These are phyloP conservation scores for Anaeromyces robustus DNA, from an alignment of 192 early-diverging fungal genomes.

Conservation along the genomic window DNA sequence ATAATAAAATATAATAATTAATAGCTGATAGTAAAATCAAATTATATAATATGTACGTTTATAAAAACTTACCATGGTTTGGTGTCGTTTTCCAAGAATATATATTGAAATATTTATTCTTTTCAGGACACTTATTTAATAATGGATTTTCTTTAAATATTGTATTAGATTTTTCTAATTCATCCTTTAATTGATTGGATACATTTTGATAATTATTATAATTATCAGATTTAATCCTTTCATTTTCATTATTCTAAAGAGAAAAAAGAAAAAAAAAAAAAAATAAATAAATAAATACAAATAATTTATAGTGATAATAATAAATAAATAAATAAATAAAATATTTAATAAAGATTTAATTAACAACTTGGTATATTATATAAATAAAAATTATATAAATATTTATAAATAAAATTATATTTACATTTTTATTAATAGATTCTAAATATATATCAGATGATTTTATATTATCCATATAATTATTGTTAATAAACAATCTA, in stretches of 20 bases:
- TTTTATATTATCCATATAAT: not conserved
- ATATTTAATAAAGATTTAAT: too few relatives aligned
- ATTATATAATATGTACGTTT: too few relatives aligned
- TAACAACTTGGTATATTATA: too few relatives aligned
- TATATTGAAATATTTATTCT: not conserved
- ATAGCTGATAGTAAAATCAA: too few relatives aligned
- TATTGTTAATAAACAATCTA: not conserved
- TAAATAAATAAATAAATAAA: too few relatives aligned
- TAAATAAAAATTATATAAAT: too few relatives aligned
- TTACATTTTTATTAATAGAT: not conserved
- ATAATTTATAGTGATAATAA: too few relatives aligned
- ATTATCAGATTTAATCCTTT: not conserved
- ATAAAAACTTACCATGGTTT: not conserved
- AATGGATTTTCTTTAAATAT: not conserved
- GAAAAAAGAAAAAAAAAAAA: not conserved
- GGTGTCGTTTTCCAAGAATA: not conserved
- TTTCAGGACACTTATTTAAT: not conserved
- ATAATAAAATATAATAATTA: not conserved
- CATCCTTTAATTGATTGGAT: not conserved
- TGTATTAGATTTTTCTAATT: not conserved
- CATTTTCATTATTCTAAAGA: not conserved
- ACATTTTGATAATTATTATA: not conserved
- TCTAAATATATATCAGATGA: not conserved
- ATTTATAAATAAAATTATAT: not conserved
- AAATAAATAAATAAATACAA: not conserved